phyloP scores from a whole-genome alignment of 306 rosid species.

The Quercus bicolor region DNA sequence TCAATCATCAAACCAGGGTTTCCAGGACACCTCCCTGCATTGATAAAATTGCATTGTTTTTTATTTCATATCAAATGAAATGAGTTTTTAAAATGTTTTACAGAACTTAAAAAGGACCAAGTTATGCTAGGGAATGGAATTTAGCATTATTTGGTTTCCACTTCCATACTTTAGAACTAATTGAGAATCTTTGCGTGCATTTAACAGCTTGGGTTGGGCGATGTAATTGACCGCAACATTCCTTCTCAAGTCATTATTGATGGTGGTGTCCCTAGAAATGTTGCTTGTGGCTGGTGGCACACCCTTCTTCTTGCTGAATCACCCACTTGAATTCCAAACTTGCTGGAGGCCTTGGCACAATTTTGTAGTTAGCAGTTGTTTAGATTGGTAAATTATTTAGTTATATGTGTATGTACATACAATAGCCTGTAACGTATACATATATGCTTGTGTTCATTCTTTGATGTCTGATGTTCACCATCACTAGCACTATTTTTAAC shows the following conservation, averaged over 20 bases:
- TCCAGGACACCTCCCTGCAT: background rate
- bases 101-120: background rate
- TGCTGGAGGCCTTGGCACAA: slow-evolving; percentile 36
- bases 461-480: slow-evolving; percentile 39
- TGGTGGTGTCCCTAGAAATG: slow-evolving; percentile 56
- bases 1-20: background rate
- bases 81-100: background rate
- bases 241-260: slow-evolving; percentile 71
- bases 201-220: slow-evolving; percentile 90
- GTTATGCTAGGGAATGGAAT: background rate
- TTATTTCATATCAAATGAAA: background rate
- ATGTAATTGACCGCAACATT: slow-evolving; percentile 82
- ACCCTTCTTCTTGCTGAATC: slow-evolving; percentile 80
- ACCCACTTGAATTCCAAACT: slow-evolving; percentile 45
- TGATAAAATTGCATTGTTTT: background rate
- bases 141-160: background rate
- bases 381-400: slow-evolving; percentile 25
- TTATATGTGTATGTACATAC: slow-evolving; percentile 54
- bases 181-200: slow-evolving; percentile 4
- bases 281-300: slow-evolving; percentile 99
- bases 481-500: slow-evolving; percentile 22
- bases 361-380: slow-evolving; percentile 78
- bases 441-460: slow-evolving; percentile 44
- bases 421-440: slow-evolving; percentile 29
- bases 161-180: background rate